Evolutionary conservation across 495 filamentous ascomycete species (phyloP).

Genomic region (Sordaria brevicollis): DNA sequence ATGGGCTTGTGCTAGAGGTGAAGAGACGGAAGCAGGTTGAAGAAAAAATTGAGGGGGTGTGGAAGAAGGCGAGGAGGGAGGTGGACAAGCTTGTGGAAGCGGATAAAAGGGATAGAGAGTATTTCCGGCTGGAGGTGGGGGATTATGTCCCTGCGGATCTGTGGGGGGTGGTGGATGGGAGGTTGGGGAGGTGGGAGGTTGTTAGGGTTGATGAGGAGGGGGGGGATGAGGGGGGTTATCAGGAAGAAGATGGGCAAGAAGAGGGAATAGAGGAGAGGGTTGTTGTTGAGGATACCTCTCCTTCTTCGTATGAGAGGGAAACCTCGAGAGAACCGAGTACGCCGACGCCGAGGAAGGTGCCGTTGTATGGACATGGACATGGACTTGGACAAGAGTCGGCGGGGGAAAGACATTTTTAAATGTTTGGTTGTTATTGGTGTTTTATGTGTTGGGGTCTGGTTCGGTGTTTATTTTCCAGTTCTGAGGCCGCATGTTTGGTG

Average conservation of each 20-base stretch:
- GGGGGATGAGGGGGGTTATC: neutral
- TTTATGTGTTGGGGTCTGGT: too few relatives aligned
- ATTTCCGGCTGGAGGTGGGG: conserved; percentile 71
- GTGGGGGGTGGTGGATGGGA: conserved; percentile 58
- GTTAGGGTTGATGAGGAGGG: conserved; percentile 22
- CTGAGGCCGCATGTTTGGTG: too few relatives aligned
- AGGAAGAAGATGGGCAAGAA: neutral
- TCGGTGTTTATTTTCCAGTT: too few relatives aligned
- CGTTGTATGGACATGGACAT: neutral
- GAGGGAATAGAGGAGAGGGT: neutral
- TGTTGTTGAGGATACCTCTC: too few relatives aligned
- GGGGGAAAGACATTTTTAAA: neutral
- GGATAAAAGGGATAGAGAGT: conserved; percentile 64
- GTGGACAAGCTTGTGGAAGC: conserved; percentile 65
- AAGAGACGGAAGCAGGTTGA: conserved; percentile 60
- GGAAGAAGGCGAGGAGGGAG: conserved; percentile 63
- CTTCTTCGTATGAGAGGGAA: neutral
- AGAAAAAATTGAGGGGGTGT: conserved; percentile 60
- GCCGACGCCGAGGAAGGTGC: conserved; percentile 7
- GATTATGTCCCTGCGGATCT: conserved; percentile 83
- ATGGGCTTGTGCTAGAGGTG: conserved; percentile 72
- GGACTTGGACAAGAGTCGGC: too few relatives aligned
- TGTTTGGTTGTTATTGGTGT: too few relatives aligned
- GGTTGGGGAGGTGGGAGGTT: conserved; percentile 32
- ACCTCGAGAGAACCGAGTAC: conserved; percentile 4